phyloP scores from a whole-genome alignment of 306 rosid genomes.

The Vicia faba region DNA sequence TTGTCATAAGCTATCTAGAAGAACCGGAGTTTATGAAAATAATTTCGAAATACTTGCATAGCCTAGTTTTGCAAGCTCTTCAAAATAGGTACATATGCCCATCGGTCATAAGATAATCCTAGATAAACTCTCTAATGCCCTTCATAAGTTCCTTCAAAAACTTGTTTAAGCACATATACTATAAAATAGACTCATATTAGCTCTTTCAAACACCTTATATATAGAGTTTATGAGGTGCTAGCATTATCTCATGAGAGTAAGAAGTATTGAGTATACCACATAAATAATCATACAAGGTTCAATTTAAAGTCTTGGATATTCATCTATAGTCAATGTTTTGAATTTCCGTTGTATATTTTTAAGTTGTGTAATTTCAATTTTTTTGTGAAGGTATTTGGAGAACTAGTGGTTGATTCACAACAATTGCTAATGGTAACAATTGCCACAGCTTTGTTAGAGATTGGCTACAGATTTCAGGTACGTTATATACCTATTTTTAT shows the following conservation, averaged over 20 bases:
- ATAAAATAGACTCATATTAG: not conserved
- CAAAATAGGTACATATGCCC: not conserved
- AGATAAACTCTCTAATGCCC: not conserved
- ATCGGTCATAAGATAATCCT: not conserved
- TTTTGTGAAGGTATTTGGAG: conserved; percentile 76
- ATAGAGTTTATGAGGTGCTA: conserved; percentile 1
- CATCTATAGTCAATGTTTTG: conserved; percentile 1
- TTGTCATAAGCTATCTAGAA: conserved; percentile 1
- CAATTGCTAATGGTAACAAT: conserved; percentile 79
- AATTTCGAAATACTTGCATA: not conserved
- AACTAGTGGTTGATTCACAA: conserved; percentile 74
- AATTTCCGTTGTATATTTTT: not conserved
- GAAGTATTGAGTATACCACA: not conserved
- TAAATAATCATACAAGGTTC: not conserved
- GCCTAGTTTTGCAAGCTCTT: not conserved
- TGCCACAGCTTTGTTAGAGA: conserved; percentile 75
- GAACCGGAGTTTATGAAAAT: not conserved
- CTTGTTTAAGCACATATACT: not conserved
- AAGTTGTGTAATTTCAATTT: conserved; percentile 21
- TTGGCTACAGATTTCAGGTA: conserved; percentile 84
- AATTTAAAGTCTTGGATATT: not conserved
- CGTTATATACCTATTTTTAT: conserved; percentile 3
- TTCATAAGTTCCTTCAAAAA: not conserved
- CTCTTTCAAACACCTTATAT: not conserved
- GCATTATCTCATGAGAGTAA: not conserved